Conservation (phyloP, 2,329 filamentous ascomycete genomes). For the Xenosphaeropsis pyriputrescens region DNA sequence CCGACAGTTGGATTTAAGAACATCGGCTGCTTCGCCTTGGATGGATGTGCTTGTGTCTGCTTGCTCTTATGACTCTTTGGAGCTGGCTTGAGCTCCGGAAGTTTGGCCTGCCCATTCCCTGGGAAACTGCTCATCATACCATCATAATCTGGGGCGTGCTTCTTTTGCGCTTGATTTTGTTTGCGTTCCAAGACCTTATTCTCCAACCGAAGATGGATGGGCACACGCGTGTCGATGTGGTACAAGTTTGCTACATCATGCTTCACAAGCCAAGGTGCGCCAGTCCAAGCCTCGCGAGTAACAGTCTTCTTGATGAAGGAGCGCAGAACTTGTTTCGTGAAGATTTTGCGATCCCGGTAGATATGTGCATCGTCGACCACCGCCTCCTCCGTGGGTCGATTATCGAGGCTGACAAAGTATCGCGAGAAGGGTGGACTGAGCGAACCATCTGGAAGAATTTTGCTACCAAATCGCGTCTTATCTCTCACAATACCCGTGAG, state of each 20-base stretch:
- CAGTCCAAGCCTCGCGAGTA: slow-evolving; percentile 82
- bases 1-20: slow-evolving; percentile 17
- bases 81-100: slow-evolving; percentile 62
- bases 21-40: slow-evolving; percentile 20
- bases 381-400: slow-evolving; percentile 54
- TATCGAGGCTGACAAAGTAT: slow-evolving; percentile 66
- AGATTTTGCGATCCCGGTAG: slow-evolving; percentile 74
- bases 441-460: slow-evolving; percentile 50
- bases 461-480: slow-evolving; percentile 62
- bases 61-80: slow-evolving; percentile 56
- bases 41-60: slow-evolving; percentile 26
- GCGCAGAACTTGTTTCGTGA: slow-evolving; percentile 86
- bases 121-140: slow-evolving; percentile 19
- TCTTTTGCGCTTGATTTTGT: slow-evolving; percentile 52
- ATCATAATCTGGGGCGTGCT: slow-evolving; percentile 15
- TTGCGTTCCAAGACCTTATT: slow-evolving; percentile 67
- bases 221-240: slow-evolving; percentile 77
- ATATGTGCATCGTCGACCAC: slow-evolving; percentile 73
- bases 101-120: slow-evolving; percentile 33
- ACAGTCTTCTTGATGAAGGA: slow-evolving; percentile 93
- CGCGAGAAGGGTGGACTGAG: slow-evolving; percentile 58
- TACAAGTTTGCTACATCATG: slow-evolving; percentile 70
- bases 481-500: slow-evolving; percentile 67
- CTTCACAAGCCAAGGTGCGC: slow-evolving; percentile 95
- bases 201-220: slow-evolving; percentile 68